Base-by-base conservation (phyloP, 2,329 filamentous ascomycete species). In the Penicillium glabrum region DNA sequence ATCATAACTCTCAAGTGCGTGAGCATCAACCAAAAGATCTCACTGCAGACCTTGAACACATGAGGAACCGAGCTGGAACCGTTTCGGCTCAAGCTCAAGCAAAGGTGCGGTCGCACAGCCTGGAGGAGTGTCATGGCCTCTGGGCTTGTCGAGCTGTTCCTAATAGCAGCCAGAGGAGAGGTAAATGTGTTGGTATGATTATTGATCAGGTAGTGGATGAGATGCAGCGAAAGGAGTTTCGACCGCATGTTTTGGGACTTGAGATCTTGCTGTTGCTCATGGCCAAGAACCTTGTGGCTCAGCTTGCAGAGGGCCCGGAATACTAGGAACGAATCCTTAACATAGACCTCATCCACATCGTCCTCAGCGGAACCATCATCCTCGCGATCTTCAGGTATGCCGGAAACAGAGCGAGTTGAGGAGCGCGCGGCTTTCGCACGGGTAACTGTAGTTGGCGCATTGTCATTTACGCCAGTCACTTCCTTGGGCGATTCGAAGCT, bases 291-390 rank as follows among this genome's bases (percentile, higher is more conserved):
- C 73, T 99, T 99, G 61, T 93, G 97, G 57, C 93, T 97, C 46
- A 99, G 81, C 75, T 97, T 96, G 82, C 96, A 99, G 79, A 99
- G 95, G 3, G 95, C 96, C 31, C 95, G 86, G 78, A 99, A 98
- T 46, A 99, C 92, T 23, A 99, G 84, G 74, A 98, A 99, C 10
- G 95, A 93, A 77, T 99, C 95, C 66, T 95, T 90, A 67, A 98
- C 92, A 72, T 96, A 98, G 21, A 98, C 91, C 72, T 99, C 95
- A 69, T 99, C 95, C 71, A 96, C 92, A 57, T 87, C 85, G 52
- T 86, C 84, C 57, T 87, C 84, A 5, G 73, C 66, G 23, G 71
- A 67, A 6, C 68, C 66, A 53, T 79, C 73, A 23, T 65, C 59
- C 48, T 78, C 75, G 35, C 68, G 70, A 29, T 78, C 75, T 50